Conservation (phyloP, 140 eudicot species). For the Bidens hawaiensis region DNA sequence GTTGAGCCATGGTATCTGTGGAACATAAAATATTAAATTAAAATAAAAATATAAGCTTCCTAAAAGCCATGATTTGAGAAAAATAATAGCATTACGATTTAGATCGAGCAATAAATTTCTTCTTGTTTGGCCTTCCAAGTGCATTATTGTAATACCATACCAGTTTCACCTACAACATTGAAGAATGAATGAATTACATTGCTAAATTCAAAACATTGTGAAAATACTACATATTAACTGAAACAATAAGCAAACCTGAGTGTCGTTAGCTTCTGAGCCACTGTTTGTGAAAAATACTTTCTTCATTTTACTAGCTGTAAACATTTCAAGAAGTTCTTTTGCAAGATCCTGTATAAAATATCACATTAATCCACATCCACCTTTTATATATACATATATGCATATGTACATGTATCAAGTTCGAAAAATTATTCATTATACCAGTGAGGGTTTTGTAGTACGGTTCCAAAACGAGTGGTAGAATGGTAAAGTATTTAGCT, state of each 20-base stretch:
- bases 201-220: background rate
- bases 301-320: slow-evolving; percentile 70
- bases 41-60: slow-evolving; percentile 2
- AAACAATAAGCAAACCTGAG: slow-evolving; percentile 54
- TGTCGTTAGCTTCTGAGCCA: slow-evolving; percentile 96
- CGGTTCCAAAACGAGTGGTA: slow-evolving; percentile 98
- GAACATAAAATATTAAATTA: slow-evolving; percentile 6
- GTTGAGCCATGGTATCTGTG: slow-evolving; percentile 96
- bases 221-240: background rate
- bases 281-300: slow-evolving; percentile 88
- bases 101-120: slow-evolving; percentile 82
- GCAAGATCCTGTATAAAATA: slow-evolving; percentile 69
- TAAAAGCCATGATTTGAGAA: background rate
- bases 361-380: background rate
- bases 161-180: slow-evolving; percentile 74
- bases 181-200: background rate
- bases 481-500: slow-evolving; percentile 79
- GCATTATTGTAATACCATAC: slow-evolving; percentile 99
- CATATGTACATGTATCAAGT: background rate
- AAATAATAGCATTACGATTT: slow-evolving; percentile 60
- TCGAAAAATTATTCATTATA: slow-evolving; percentile 18
- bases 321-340: slow-evolving; percentile 62
- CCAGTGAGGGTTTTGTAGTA: slow-evolving; percentile 87
- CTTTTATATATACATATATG: no score
- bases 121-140: slow-evolving; percentile 92